Evolutionary conservation across 495 filamentous ascomycete species (phyloP).

Genomic region (Penicillium soppii): DNA sequence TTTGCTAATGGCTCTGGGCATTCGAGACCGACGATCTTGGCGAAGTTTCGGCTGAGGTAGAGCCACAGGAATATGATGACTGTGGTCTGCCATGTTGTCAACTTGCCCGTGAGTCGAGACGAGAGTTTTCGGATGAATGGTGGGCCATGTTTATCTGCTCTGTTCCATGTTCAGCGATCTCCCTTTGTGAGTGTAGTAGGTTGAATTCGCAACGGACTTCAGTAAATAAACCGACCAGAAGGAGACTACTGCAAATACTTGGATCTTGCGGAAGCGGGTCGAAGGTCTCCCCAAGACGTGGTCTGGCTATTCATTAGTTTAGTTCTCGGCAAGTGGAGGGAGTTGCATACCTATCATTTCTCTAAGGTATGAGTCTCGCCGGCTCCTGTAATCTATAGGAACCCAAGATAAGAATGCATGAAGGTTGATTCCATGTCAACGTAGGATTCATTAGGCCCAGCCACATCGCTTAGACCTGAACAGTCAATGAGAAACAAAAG

Average conservation of each 20-base stretch:
- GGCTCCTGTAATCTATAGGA: background rate
- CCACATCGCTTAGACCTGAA: slow-evolving; percentile 14
- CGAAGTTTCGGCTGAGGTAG: slow-evolving; percentile 88
- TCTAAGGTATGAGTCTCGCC: background rate
- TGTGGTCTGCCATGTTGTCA: slow-evolving; percentile 87
- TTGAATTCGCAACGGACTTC: slow-evolving; percentile 46
- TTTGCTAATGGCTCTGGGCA: slow-evolving; percentile 92
- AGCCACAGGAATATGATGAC: slow-evolving; percentile 88
- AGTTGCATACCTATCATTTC: slow-evolving; percentile 36
- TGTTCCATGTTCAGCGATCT: slow-evolving; percentile 24
- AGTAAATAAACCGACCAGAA: slow-evolving; percentile 89
- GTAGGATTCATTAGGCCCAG: background rate
- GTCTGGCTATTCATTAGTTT: slow-evolving; percentile 46
- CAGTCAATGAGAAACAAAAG: background rate
- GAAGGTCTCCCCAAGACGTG: slow-evolving; percentile 92
- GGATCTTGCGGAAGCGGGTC: slow-evolving; percentile 84
- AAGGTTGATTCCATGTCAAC: background rate
- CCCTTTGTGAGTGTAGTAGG: background rate
- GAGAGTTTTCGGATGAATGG: slow-evolving; percentile 73
- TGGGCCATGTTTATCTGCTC: slow-evolving; percentile 86
- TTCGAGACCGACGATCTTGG: slow-evolving; percentile 86
- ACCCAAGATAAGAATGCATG: background rate
- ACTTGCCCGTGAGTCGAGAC: slow-evolving; percentile 58
- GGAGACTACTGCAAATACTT: slow-evolving; percentile 84
- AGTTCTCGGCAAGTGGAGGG: background rate